Base-by-base conservation (phyloP, 352 stramenopile genomes). In the Pythium oligandrum region DNA sequence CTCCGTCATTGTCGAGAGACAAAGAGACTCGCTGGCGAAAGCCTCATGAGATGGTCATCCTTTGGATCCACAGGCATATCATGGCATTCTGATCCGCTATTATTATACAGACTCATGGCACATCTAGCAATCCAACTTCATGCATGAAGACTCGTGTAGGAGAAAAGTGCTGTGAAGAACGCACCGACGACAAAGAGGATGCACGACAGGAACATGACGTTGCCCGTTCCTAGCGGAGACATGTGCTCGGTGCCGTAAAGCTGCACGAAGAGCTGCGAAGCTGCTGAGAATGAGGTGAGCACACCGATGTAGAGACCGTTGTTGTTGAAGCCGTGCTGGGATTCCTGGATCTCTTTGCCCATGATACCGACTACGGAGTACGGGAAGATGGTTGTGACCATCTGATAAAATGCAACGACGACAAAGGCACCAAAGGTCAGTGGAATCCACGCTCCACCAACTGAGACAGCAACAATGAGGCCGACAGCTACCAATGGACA, bases 361-460 rank as follows among this genome's bases (percentile, higher is more conserved):
- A 91, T 82, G 51, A 91, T 87, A 6, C 81, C 81, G 17, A 91
- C 81, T 33, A 91, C 73, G 3, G 81, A 78, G 66, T 87, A 91
- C 26, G 81, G 78, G 46, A 91, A 88, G 31, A 91, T 73, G 36
- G 65, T 68, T 39, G 83, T 72, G 12, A 84, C 75, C 0, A 75
- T 71, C 48, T 82, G 80, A 52, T 88, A 91, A 44, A 84, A 84
- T 0, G 64, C 74, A 1, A 75, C 78, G 40, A 58, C 50, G 6
- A 89, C 62, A 45, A 89, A 89, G 40, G 74, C 62, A 7, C 61
- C 58, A 53, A 87, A 82, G 6, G 81, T 75, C 32, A 78, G 55
- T 10, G 65, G 53, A 26, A 80, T 64, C 56, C 63, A 87, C 11
- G 62, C 48, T 5, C 57, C 71, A 1, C 69, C 78, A 5, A 91